Evolutionary conservation across 2,329 filamentous ascomycete genomes (phyloP), one percentile per base, ranked within the genome.

Genomic region (Phoma herbarum): DNA sequence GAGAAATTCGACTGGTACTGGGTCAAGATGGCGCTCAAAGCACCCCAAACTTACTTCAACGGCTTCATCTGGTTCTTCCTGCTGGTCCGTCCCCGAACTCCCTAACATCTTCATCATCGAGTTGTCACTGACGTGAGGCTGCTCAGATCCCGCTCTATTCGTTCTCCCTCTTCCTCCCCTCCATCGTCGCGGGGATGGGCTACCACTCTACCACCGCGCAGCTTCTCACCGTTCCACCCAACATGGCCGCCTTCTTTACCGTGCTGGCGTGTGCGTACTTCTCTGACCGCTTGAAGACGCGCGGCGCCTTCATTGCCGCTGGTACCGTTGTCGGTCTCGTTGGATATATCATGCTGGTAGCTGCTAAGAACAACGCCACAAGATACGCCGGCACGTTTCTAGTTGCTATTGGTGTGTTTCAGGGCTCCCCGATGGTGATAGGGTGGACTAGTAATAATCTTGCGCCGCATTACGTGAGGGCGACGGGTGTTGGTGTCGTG

Each of bases 391-490:
- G 72, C 2, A 71, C 80, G 2, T 78, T 75, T 50, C 66, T 81
- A 9, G 70, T 78, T 11, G 76, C 78, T 0, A 71, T 74, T 16
- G 81, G 81, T 46, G 77, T 83, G 62, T 86, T 74, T 51, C 71
- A 71, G 9, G 70, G 71, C 48, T 63, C 59, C 1, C 73, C 73
- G 28, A 66, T 75, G 52, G 65, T 77, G 1, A 79, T 80, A 44
- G 79, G 78, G 6, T 81, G 79, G 79, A 70, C 77, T 1, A 62
- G 78, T 7, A 81, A 80, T 65, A 81, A 80, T 55, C 69, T 80
- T 37, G 71, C 72, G 14, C 85, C 85, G 2, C 84, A 86, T 69
- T 87, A 85, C 69, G 87, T 87, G 71, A 78, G 84, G 29, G 79
- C 82, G 1, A 78, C 86, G 35, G 79, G 80, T 2, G 77, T 82